Conservation (phyloP, 148 eudicot species). For the Silene latifolia region DNA sequence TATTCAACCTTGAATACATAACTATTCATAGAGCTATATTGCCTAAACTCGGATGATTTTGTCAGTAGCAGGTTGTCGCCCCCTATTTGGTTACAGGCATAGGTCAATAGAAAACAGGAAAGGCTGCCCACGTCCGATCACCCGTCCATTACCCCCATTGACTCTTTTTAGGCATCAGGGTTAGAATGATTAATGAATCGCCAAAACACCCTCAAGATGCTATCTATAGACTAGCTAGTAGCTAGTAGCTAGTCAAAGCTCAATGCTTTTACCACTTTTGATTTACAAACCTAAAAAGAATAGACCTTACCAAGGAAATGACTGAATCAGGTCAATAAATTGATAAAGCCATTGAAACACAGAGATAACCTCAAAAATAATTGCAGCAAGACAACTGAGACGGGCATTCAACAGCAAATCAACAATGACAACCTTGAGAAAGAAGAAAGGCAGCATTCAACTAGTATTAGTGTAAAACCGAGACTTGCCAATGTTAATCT, state of each 20-base stretch:
- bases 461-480: background rate
- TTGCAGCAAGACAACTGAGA: no score
- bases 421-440: no score
- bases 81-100: background rate
- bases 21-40: background rate
- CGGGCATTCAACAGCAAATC: no score
- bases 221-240: background rate
- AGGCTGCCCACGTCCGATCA: background rate
- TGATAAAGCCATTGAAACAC: no score
- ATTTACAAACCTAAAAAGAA: background rate
- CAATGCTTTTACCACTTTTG: no score
- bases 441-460: no score
- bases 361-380: no score
- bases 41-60: background rate
- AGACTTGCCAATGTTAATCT: conserved; percentile 71
- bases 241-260: background rate
- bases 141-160: background rate
- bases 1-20: background rate
- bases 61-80: background rate
- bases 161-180: background rate
- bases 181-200: background rate
- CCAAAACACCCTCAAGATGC: background rate
- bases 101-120: background rate
- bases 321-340: background rate
- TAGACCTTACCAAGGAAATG: background rate